These are phyloP conservation scores for Arabis hirsuta DNA, from an alignment of 345 rosid genomes.

Conservation along the genomic window DNA sequence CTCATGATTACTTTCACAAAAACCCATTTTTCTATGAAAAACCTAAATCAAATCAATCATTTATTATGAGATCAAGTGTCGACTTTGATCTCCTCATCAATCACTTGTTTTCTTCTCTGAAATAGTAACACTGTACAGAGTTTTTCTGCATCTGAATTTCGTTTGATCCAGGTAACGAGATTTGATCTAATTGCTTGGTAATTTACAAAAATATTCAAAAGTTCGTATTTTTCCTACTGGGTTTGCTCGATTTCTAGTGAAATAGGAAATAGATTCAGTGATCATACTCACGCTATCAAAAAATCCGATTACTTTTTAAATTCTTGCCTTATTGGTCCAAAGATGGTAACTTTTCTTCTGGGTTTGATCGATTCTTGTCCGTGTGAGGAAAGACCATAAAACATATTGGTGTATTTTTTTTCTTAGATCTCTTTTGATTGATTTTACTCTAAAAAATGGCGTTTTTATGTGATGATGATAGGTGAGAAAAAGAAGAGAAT, in stretches of 20 bases:
- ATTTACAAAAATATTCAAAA: background rate
- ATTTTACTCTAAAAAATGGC: slow-evolving; percentile 13
- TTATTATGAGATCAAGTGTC: slow-evolving; percentile 18
- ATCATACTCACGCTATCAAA: slow-evolving; percentile 18
- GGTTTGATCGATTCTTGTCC: too few species aligned
- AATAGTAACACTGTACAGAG: slow-evolving; percentile 29
- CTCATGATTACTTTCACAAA: slow-evolving; percentile 30
- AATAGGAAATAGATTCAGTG: background rate
- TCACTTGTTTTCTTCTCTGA: slow-evolving; percentile 8
- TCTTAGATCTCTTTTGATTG: background rate
- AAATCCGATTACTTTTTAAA: background rate
- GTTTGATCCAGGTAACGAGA: slow-evolving; percentile 37
- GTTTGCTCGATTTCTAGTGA: slow-evolving; percentile 8
- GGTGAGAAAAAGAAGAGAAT: slow-evolving; percentile 36
- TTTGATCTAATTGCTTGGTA: slow-evolving; percentile 16
- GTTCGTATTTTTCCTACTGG: background rate
- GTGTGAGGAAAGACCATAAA: too few species aligned
- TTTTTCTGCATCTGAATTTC: slow-evolving; percentile 23
- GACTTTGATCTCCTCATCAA: background rate
- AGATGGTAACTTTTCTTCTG: too few species aligned
- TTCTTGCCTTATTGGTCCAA: slow-evolving; percentile 3
- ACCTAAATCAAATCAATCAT: background rate
- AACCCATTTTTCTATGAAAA: background rate
- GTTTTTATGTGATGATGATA: background rate
- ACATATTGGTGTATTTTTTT: background rate